Conservation (phyloP, 192 early-diverging fungal species). For the Coemansia sp. region DNA sequence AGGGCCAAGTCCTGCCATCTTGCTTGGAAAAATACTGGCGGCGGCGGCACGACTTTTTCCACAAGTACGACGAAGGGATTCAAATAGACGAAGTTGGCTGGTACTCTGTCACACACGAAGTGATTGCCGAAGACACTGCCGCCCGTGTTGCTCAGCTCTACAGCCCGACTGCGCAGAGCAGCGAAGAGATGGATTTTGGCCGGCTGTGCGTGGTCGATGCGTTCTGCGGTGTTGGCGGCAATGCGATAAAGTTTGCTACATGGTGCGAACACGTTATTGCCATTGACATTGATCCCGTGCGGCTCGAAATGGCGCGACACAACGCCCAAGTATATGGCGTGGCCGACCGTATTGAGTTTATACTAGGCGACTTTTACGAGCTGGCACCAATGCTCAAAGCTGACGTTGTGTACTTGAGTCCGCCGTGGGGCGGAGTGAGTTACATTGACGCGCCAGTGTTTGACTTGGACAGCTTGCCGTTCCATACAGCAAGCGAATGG, state of each 20-base stretch:
- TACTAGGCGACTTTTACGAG: constrained; percentile 84
- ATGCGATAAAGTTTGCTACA: constrained; percentile 94
- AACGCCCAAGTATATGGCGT: constrained; percentile 94
- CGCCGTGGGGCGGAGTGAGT: constrained; percentile 92
- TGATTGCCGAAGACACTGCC: constrained; percentile 78
- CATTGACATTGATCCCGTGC: constrained; percentile 83
- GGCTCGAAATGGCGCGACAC: constrained; percentile 75
- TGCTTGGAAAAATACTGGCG: constrained; percentile 75
- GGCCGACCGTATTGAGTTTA: constrained; percentile 87
- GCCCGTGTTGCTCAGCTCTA: constrained; percentile 44
- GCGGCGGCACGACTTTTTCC: constrained; percentile 81
- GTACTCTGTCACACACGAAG: constrained; percentile 96
- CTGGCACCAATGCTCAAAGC: constrained; percentile 72
- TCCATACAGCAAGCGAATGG: constrained; percentile 55
- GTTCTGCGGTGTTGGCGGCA: constrained; percentile 96
- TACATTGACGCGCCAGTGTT: constrained; percentile 60
- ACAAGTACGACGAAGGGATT: constrained; percentile 83
- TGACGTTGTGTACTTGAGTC: constrained; percentile 90
- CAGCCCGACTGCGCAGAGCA: not conserved
- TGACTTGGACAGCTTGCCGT: constrained; percentile 48
- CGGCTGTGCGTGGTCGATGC: constrained; percentile 85
- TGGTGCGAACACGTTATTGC: constrained; percentile 87
- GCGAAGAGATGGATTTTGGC: constrained; percentile 15
- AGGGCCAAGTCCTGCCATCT: constrained; percentile 18
- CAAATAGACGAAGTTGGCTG: constrained; percentile 85